Conservation (phyloP, 805 yeast genomes). For the Zygosaccharomyces pseudorouxii region DNA sequence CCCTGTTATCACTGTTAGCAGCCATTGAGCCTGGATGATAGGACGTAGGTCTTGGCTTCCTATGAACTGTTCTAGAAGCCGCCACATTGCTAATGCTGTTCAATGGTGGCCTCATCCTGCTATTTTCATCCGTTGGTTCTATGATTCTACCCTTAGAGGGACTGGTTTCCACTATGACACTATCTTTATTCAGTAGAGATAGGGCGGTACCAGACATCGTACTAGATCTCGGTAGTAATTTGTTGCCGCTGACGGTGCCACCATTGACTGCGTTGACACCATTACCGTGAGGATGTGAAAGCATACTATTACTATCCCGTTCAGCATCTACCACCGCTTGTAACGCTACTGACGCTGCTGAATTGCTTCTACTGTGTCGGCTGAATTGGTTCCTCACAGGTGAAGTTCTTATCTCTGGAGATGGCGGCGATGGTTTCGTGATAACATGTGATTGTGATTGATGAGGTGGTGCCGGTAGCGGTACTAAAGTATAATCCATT, state of each 20-base stretch:
- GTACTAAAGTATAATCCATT: constrained; percentile 35
- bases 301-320: constrained; percentile 13
- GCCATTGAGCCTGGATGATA: constrained; percentile 53
- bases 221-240: constrained; percentile 33
- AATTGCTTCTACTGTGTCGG: constrained; percentile 38
- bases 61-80: constrained; percentile 25
- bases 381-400: constrained; percentile 18
- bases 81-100: not conserved
- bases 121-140: constrained; percentile 17
- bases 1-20: not conserved
- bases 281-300: not conserved
- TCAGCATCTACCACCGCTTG: constrained; percentile 73
- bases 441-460: constrained; percentile 60
- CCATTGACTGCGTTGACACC: constrained; percentile 5
- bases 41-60: constrained; percentile 78
- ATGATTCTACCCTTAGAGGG: constrained; percentile 12
- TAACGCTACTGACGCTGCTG: constrained; percentile 61
- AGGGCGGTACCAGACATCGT: constrained; percentile 24
- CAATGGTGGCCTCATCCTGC: not conserved
- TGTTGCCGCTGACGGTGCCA: constrained; percentile 15
- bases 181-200: constrained; percentile 25
- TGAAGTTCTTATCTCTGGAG: constrained; percentile 24
- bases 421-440: constrained; percentile 41
- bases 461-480: constrained; percentile 62
- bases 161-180: constrained; percentile 27